Evolutionary conservation across 225 moss, liverwort and hornwort species (phyloP).

Genomic region (Thuidium tamariscinum): DNA sequence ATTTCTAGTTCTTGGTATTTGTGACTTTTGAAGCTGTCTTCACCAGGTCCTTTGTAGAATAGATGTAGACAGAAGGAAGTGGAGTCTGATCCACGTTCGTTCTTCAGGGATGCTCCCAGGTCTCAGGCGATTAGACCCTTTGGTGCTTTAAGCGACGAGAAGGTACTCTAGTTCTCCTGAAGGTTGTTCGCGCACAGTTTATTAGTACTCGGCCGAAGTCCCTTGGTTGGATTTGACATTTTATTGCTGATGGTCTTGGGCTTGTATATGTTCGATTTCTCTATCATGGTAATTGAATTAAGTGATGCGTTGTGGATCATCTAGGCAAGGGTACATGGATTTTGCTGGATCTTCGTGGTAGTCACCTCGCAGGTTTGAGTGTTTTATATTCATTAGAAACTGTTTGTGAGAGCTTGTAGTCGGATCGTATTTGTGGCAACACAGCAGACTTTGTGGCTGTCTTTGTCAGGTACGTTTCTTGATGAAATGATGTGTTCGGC

Average conservation of each 20-base stretch:
- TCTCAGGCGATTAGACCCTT: constrained; percentile 68
- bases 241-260: constrained; percentile 1
- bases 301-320: not conserved
- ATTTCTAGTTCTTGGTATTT: not conserved
- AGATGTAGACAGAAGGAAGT: constrained; percentile 28
- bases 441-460: not conserved
- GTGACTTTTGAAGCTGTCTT: not conserved
- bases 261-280: not conserved
- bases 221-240: not conserved
- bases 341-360: not conserved
- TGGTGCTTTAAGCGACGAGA: constrained; percentile 84
- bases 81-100: constrained; percentile 98
- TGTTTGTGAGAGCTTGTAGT: not conserved
- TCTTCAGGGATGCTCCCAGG: constrained; percentile 99
- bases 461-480: constrained; percentile 16
- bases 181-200: constrained; percentile 39
- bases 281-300: not conserved
- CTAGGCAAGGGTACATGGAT: not conserved
- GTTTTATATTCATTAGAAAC: not conserved
- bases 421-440: constrained; percentile 9
- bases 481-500: not conserved
- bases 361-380: not conserved
- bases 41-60: constrained; percentile 15
- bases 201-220: constrained; percentile 19
- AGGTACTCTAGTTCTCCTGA: constrained; percentile 91